Conservation (phyloP, 73 alveolate genomes). For the Stentor roeselii region DNA sequence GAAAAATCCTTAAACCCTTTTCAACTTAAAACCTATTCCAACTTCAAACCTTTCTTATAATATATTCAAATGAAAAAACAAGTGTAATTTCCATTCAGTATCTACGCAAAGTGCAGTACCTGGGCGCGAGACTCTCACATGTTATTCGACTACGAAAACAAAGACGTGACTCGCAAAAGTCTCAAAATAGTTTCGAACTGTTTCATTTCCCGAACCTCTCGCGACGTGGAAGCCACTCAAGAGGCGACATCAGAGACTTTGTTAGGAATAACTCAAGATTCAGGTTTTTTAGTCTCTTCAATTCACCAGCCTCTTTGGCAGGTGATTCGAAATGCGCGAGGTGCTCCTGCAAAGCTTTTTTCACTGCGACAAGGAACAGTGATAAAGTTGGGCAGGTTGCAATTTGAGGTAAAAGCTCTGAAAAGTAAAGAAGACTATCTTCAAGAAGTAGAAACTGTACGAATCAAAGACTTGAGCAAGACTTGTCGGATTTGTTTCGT, state of each 20-base stretch:
- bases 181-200: conserved; percentile 38
- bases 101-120: conserved; percentile 28
- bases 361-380: conserved; percentile 45
- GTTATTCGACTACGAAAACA: conserved; percentile 59
- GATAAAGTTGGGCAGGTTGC: conserved; percentile 60
- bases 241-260: too few species aligned
- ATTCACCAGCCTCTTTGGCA: background rate
- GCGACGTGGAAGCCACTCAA: too few species aligned
- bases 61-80: too few species aligned
- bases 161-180: conserved; percentile 44
- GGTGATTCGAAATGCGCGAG: background rate
- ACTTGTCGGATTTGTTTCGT: background rate
- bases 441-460: background rate
- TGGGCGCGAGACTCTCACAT: conserved; percentile 74
- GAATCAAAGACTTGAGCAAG: background rate
- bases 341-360: conserved; percentile 47
- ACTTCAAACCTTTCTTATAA: too few species aligned
- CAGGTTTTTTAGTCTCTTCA: background rate
- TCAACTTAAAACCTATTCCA: too few species aligned
- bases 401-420: conserved; percentile 62
- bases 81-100: background rate
- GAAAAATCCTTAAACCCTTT: too few species aligned
- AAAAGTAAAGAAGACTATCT: conserved; percentile 19
- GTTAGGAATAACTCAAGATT: too few species aligned
- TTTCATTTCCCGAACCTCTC: conserved; percentile 34